A percentile compares a stretch with the other conserved stretches of the same genome.
Conservation (phyloP, 2,329 filamentous ascomycete genomes). For the Aspergillus floridensis region DNA sequence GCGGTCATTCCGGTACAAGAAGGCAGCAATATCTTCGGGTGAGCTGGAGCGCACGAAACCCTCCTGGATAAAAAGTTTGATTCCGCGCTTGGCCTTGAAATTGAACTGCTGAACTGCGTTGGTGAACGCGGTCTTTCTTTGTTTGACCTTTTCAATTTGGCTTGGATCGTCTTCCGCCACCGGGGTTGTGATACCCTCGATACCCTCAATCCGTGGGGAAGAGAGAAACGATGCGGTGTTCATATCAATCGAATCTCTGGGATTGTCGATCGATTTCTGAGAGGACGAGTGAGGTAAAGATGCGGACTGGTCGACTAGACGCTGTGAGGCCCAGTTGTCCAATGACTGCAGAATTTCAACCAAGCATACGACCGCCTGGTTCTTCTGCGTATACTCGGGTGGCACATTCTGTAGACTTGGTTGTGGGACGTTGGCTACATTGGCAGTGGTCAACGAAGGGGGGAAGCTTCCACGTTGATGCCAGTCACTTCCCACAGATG, state of each 20-base stretch:
- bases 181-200: constrained; percentile 61
- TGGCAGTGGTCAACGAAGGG: constrained; percentile 77
- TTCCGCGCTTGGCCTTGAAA: constrained; percentile 92
- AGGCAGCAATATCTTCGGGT: constrained; percentile 78
- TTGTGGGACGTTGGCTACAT: constrained; percentile 57
- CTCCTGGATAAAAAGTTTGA: constrained; percentile 78
- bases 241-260: constrained; percentile 75
- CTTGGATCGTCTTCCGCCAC: constrained; percentile 83
- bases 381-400: constrained; percentile 86
- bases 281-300: constrained; percentile 49
- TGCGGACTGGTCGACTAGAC: constrained; percentile 53
- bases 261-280: constrained; percentile 56
- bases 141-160: constrained; percentile 92
- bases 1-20: constrained; percentile 75
- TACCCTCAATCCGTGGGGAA: constrained; percentile 59
- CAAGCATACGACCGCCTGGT: constrained; percentile 80
- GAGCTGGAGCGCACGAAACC: constrained; percentile 81
- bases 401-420: constrained; percentile 64
- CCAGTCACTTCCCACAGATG: constrained; percentile 69
- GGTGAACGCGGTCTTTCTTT: constrained; percentile 84
- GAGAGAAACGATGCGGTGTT: constrained; percentile 49
- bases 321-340: constrained; percentile 85
- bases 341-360: constrained; percentile 86
- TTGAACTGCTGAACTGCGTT: constrained; percentile 93
- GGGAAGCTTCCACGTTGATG: constrained; percentile 81